Evolutionary conservation across 345 rosid species (phyloP).

Genomic region (Rhodomyrtus tomentosa): DNA sequence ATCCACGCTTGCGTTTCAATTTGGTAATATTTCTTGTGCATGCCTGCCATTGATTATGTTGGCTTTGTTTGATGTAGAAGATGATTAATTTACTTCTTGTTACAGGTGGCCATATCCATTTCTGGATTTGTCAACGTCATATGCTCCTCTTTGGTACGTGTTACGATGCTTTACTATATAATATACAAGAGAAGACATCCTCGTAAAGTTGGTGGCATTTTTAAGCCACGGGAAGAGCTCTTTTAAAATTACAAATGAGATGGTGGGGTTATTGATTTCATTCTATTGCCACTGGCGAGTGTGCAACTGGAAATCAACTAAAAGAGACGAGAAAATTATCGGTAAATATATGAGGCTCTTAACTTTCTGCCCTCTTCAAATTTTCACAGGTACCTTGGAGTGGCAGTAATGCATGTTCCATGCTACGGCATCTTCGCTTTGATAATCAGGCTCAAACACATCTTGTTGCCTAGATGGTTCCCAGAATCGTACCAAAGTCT

Average conservation of each 20-base stretch:
- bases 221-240: not conserved
- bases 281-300: not conserved
- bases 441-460: constrained; percentile 44
- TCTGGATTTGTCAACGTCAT: constrained; percentile 60
- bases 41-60: not conserved
- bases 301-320: not conserved
- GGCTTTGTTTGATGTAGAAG: not conserved
- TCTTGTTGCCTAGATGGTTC: constrained; percentile 33
- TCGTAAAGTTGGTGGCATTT: not conserved
- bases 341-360: not conserved
- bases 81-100: constrained; percentile 1
- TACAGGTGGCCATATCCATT: constrained; percentile 96
- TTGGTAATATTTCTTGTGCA: constrained; percentile 31
- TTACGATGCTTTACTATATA: not conserved
- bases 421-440: constrained; percentile 60
- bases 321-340: not conserved
- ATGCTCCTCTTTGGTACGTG: constrained; percentile 77
- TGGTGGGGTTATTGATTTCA: not conserved
- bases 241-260: not conserved
- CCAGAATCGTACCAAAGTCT: constrained; percentile 26
- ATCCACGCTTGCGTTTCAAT: constrained; percentile 67
- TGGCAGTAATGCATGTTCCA: constrained; percentile 54
- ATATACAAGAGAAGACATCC: not conserved
- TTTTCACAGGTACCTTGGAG: constrained; percentile 62
- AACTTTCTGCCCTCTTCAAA: not conserved